These are phyloP conservation scores for Spathaspora arborariae DNA, from an alignment of 805 yeast species.

Conservation along the genomic window DNA sequence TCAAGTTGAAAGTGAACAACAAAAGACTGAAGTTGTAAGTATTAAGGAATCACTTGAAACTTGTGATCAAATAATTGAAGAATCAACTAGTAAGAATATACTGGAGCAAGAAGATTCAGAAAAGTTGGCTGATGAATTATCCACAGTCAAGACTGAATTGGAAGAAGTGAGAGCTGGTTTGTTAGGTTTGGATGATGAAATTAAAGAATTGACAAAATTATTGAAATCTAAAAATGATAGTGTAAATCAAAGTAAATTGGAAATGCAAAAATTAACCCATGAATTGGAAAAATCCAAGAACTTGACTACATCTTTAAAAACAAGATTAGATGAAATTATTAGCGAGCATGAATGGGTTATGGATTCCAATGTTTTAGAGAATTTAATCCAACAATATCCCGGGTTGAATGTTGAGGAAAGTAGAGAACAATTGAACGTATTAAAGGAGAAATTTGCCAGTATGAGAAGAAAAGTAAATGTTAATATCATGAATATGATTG, in stretches of 20 bases:
- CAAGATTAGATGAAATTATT: conserved; percentile 43
- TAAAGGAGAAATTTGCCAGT: conserved; percentile 56
- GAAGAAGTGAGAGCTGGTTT: conserved; percentile 57
- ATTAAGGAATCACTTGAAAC: conserved; percentile 41
- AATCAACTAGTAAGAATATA: conserved; percentile 12
- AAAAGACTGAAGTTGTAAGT: conserved; percentile 49
- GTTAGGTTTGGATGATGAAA: conserved; percentile 72
- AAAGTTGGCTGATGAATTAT: conserved; percentile 18
- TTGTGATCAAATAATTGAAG: conserved; percentile 28
- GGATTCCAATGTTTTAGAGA: conserved; percentile 55
- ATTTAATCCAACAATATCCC: conserved; percentile 58
- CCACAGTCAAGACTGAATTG: conserved; percentile 25
- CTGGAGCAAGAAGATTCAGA: conserved; percentile 5
- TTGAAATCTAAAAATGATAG: conserved; percentile 43
- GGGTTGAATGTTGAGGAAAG: conserved; percentile 56
- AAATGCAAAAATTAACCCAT: conserved; percentile 51
- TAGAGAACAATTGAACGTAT: conserved; percentile 50
- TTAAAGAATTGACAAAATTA: conserved; percentile 51
- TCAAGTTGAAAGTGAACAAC: conserved; percentile 70
- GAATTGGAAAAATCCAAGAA: conserved; percentile 49
- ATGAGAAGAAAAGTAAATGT: conserved; percentile 81
- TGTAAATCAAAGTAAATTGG: conserved; percentile 46
- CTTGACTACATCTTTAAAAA: conserved; percentile 31
- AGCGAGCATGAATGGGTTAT: conserved; percentile 68
- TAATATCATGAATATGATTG: conserved; percentile 87